Conservation (phyloP, 371 early-diverging fungal genomes). For the Umbelopsis sp. region DNA sequence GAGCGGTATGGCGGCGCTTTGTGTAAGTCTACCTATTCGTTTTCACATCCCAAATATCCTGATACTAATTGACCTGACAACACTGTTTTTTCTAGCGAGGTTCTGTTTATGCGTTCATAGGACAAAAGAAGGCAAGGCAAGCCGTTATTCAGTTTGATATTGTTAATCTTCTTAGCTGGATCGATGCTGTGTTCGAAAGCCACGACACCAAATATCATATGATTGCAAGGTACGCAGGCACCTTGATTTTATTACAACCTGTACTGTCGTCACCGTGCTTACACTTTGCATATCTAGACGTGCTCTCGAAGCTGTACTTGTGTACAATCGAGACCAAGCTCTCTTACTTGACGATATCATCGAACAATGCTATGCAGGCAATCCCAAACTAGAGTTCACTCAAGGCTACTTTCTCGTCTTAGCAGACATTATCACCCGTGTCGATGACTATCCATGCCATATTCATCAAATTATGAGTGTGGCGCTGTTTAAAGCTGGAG, state of each 20-base stretch:
- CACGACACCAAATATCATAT: constrained; percentile 50
- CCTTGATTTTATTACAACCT: neutral
- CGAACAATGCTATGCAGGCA: constrained; percentile 76
- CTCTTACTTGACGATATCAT: constrained; percentile 69
- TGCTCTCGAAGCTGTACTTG: constrained; percentile 68
- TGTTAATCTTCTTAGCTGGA: constrained; percentile 63
- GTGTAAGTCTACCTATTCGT: constrained; percentile 54
- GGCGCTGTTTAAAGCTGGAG: constrained; percentile 82
- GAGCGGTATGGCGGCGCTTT: constrained; percentile 87
- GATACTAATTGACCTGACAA: neutral
- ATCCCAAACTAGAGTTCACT: constrained; percentile 61
- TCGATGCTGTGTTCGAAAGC: constrained; percentile 71
- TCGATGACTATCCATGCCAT: constrained; percentile 63
- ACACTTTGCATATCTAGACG: constrained; percentile 32
- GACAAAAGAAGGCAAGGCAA: constrained; percentile 63
- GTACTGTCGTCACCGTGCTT: neutral
- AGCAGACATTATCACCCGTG: constrained; percentile 64
- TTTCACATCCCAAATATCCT: neutral
- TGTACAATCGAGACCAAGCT: constrained; percentile 70
- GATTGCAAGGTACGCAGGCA: constrained; percentile 41
- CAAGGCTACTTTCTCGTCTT: constrained; percentile 79
- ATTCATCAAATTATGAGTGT: constrained; percentile 74
- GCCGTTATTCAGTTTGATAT: constrained; percentile 62
- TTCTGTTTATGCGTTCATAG: constrained; percentile 69
- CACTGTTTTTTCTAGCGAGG: constrained; percentile 54